Percentiles rank a stretch among this genome's conserved stretches.
These are phyloP conservation scores for Saxophila tyrrhenica DNA, from an alignment of 495 filamentous ascomycete genomes.

Conservation along the genomic window DNA sequence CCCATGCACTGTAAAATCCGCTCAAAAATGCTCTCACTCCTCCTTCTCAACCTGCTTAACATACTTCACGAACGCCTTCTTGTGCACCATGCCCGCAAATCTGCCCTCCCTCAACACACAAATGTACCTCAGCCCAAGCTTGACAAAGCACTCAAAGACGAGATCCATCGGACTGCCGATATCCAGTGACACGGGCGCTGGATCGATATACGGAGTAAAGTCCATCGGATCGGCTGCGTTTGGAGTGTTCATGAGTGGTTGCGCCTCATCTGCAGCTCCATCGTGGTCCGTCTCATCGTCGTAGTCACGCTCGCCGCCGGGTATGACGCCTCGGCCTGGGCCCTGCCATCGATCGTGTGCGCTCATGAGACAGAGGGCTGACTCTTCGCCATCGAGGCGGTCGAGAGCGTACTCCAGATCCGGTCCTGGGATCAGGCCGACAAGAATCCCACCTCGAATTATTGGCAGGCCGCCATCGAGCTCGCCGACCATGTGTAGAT, in stretches of 20 bases:
- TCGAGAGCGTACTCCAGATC: constrained; percentile 93
- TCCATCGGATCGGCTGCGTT: constrained; percentile 49
- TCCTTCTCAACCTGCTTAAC: constrained; percentile 60
- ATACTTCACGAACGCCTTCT: constrained; percentile 94
- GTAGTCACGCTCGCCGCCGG: constrained; percentile 42
- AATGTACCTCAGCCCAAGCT: constrained; percentile 83
- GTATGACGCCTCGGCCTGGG: constrained; percentile 25
- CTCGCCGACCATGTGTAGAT: constrained; percentile 75
- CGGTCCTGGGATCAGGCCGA: constrained; percentile 85
- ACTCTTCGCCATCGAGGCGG: constrained; percentile 59
- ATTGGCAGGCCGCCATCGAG: constrained; percentile 88
- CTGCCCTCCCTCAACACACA: constrained; percentile 76
- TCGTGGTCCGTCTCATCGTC: constrained; percentile 23
- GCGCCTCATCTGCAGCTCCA: not conserved
- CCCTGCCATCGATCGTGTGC: constrained; percentile 41
- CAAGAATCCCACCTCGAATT: constrained; percentile 62
- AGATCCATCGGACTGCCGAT: constrained; percentile 86
- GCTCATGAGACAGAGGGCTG: constrained; percentile 70
- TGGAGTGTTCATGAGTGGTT: not conserved
- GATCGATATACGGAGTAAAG: constrained; percentile 87
- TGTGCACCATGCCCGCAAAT: constrained; percentile 86
- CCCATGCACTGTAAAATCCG: too few species aligned
- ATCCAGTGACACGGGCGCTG: constrained; percentile 78
- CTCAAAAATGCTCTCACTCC: not conserved
- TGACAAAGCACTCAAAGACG: constrained; percentile 94